Percentiles rank a stretch among this genome's conserved stretches.
Evolutionary conservation across 1,284 basidiomycete genomes (phyloP).

Genomic region (Rhodotorula glutinis): DNA sequence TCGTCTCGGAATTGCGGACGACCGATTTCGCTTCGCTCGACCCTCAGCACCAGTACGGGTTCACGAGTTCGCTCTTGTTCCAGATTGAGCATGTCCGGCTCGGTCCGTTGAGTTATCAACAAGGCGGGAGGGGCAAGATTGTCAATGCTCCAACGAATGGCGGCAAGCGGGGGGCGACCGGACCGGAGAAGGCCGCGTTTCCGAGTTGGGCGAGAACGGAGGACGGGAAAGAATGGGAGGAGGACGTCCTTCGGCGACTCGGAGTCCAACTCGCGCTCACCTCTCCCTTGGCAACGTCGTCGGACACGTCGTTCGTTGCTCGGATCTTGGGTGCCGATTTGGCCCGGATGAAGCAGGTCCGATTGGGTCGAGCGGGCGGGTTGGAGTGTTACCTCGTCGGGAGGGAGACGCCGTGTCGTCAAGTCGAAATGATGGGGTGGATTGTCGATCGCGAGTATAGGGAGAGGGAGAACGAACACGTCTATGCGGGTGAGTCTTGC

Average conservation of each 20-base stretch:
- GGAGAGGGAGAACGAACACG: conserved; percentile 7
- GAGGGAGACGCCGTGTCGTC: conserved; percentile 24
- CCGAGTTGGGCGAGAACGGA: conserved; percentile 15
- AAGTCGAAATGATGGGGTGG: conserved; percentile 20
- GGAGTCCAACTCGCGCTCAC: background rate
- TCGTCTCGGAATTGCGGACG: background rate
- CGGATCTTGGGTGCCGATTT: conserved; percentile 19
- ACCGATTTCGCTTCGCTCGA: conserved; percentile 1
- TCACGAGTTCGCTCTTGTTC: conserved; percentile 7
- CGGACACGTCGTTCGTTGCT: conserved; percentile 10
- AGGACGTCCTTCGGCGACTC: conserved; percentile 3
- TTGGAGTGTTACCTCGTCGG: conserved; percentile 18
- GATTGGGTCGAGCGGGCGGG: background rate
- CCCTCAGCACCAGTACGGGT: background rate
- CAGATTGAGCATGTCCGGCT: conserved; percentile 8
- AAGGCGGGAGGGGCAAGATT: conserved; percentile 1
- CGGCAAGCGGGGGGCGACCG: background rate
- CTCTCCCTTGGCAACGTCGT: background rate
- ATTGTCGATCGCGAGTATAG: conserved; percentile 8
- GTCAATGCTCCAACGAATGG: background rate
- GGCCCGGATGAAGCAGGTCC: background rate
- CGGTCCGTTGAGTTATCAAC: conserved; percentile 3
- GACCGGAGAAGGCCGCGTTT: background rate
- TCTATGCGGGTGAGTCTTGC: conserved; percentile 11
- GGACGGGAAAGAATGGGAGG: conserved; percentile 1